phyloP scores from a whole-genome alignment of 805 yeast species.

The Yarrowia porcina region DNA sequence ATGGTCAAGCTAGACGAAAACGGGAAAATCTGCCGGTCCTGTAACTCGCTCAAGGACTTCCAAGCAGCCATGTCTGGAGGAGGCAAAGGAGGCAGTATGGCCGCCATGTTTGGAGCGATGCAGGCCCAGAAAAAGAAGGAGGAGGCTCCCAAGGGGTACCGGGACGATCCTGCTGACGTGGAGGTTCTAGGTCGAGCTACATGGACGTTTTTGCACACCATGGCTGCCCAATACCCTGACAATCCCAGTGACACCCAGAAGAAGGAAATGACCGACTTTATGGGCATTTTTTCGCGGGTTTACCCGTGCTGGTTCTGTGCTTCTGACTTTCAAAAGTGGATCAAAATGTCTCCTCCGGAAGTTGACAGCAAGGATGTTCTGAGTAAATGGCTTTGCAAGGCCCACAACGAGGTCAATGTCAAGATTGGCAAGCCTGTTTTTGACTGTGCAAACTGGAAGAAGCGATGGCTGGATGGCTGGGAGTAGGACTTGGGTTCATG shows the following conservation, averaged over 20 bases:
- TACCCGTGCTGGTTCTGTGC: constrained; percentile 97
- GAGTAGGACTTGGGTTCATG: too few relatives aligned
- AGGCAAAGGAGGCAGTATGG: constrained; percentile 29
- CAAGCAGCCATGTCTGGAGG: constrained; percentile 50
- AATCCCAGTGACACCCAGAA: constrained; percentile 61
- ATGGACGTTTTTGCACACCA: constrained; percentile 87
- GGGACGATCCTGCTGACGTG: constrained; percentile 84
- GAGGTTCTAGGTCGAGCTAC: constrained; percentile 75
- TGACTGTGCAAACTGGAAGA: constrained; percentile 85
- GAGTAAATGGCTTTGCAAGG: constrained; percentile 89
- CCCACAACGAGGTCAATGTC: constrained; percentile 88
- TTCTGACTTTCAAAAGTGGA: constrained; percentile 67
- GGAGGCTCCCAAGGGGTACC: constrained; percentile 37
- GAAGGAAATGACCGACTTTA: constrained; percentile 64
- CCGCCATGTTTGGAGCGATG: constrained; percentile 31
- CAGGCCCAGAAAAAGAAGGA: constrained; percentile 27
- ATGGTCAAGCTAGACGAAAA: constrained; percentile 20
- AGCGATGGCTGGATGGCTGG: constrained; percentile 97
- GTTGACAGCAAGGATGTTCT: constrained; percentile 60
- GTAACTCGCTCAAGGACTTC: constrained; percentile 80
- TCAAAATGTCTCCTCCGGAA: constrained; percentile 45
- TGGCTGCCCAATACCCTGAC: constrained; percentile 86
- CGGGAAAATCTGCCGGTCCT: constrained; percentile 68
- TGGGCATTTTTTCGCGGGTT: constrained; percentile 66
- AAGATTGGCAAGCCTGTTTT: constrained; percentile 83